These are phyloP conservation scores for Xylariomycetidae sp. DNA, from an alignment of 2,329 filamentous ascomycete species.

Conservation along the genomic window DNA sequence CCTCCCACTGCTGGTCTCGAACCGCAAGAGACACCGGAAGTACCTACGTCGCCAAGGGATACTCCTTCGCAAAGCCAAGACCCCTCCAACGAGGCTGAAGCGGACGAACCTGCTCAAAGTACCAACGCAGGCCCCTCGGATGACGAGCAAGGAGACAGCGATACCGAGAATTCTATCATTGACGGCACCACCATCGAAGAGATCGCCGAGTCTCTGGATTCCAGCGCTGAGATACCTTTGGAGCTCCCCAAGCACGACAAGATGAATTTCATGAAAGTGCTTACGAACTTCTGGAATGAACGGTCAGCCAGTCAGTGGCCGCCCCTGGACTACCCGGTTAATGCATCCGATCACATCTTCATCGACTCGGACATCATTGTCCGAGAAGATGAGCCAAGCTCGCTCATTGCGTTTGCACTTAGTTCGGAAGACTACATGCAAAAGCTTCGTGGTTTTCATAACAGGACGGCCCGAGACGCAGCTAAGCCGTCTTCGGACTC, in stretches of 20 bases:
- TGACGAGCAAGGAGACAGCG: conserved; percentile 62
- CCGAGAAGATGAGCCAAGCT: conserved; percentile 93
- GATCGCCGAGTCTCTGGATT: conserved; percentile 56
- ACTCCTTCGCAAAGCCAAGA: conserved; percentile 21
- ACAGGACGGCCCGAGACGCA: conserved; percentile 15
- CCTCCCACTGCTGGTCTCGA: conserved; percentile 4
- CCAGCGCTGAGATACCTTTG: conserved; percentile 53
- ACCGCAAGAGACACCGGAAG: conserved; percentile 7
- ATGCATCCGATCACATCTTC: conserved; percentile 86
- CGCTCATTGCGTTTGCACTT: conserved; percentile 87
- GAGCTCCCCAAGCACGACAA: conserved; percentile 91
- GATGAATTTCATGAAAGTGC: conserved; percentile 86
- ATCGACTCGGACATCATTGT: conserved; percentile 96
- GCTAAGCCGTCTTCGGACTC: conserved; percentile 3
- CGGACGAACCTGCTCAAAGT: conserved; percentile 37
- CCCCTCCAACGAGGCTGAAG: conserved; percentile 34
- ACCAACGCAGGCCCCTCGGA: conserved; percentile 59
- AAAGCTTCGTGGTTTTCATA: conserved; percentile 54
- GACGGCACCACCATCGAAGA: conserved; percentile 64
- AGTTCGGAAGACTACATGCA: conserved; percentile 80
- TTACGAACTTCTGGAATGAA: conserved; percentile 98
- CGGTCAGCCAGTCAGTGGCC: conserved; percentile 93
- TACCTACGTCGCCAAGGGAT: conserved; percentile 22
- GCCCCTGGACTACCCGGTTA: conserved; percentile 85
- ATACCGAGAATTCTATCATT: conserved; percentile 62